Conservation (phyloP, 441 rosid genomes). For the Corymbia citriodora region DNA sequence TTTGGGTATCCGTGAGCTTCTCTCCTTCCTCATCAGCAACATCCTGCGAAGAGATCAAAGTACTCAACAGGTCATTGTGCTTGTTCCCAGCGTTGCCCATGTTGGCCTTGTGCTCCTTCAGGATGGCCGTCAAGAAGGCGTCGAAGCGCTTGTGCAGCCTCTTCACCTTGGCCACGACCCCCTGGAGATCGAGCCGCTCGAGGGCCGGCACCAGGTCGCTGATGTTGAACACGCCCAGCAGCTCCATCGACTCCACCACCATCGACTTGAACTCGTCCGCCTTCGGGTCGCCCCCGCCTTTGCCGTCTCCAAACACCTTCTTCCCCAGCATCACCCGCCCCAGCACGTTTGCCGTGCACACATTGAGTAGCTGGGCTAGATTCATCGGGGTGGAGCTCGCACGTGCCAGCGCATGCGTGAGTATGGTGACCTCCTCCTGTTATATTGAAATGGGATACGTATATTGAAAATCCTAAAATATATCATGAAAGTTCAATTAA, state of each 20-base stretch:
- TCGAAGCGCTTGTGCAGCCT: neutral
- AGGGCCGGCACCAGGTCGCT: neutral
- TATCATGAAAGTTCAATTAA: no score
- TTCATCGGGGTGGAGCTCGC: neutral
- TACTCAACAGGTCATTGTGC: constrained; percentile 25
- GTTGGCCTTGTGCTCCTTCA: neutral
- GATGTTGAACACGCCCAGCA: neutral
- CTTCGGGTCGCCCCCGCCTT: neutral
- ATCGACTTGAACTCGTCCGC: neutral
- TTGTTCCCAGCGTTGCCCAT: neutral
- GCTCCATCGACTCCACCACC: neutral
- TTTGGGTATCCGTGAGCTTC: constrained; percentile 39
- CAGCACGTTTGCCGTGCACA: neutral
- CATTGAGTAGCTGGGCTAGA: neutral
- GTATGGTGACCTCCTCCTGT: neutral
- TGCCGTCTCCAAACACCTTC: neutral
- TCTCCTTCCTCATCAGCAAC: constrained; percentile 22
- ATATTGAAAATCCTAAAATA: no score
- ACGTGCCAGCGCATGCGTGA: neutral
- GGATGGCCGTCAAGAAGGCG: neutral
- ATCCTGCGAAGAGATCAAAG: constrained; percentile 29
- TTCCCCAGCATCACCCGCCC: neutral
- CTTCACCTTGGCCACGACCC: neutral
- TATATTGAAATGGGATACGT: no score
- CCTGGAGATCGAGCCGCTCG: neutral